These are phyloP conservation scores for Zygosaccharomyces gambellarensis DNA, from an alignment of 805 yeast genomes.

Conservation along the genomic window DNA sequence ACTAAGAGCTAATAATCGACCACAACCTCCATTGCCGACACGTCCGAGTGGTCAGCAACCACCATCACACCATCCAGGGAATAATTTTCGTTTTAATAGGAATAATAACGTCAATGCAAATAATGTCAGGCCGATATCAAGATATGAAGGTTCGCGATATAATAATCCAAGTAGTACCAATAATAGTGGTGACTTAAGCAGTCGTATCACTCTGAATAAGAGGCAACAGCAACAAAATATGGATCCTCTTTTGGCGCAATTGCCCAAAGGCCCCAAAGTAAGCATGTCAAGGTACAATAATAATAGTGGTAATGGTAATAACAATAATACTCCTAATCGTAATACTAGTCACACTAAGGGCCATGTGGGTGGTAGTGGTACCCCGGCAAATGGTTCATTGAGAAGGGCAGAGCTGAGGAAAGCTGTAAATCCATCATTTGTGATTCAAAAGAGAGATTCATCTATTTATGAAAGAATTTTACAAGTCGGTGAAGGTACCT, in stretches of 20 bases:
- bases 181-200: not conserved
- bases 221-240: constrained; percentile 6
- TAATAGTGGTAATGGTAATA: constrained; percentile 7
- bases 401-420: constrained; percentile 3
- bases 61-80: constrained; percentile 4
- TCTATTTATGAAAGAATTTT: constrained; percentile 58
- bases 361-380: not conserved
- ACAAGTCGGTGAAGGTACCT: constrained; percentile 99
- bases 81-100: constrained; percentile 7
- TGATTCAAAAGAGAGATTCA: constrained; percentile 16
- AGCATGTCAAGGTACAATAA: constrained; percentile 13
- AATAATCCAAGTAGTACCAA: constrained; percentile 4
- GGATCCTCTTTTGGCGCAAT: constrained; percentile 16
- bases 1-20: constrained; percentile 14
- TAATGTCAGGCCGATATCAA: constrained; percentile 11
- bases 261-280: constrained; percentile 28
- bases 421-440: constrained; percentile 7
- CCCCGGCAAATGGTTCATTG: not conserved
- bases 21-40: constrained; percentile 11
- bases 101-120: not conserved
- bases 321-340: not conserved
- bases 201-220: not conserved
- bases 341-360: not conserved
- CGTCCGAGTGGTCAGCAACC: constrained; percentile 7
- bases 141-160: constrained; percentile 22